Evolutionary conservation across 2,329 filamentous ascomycete species (phyloP).

Genomic region (Leptosphaerulina australis): DNA sequence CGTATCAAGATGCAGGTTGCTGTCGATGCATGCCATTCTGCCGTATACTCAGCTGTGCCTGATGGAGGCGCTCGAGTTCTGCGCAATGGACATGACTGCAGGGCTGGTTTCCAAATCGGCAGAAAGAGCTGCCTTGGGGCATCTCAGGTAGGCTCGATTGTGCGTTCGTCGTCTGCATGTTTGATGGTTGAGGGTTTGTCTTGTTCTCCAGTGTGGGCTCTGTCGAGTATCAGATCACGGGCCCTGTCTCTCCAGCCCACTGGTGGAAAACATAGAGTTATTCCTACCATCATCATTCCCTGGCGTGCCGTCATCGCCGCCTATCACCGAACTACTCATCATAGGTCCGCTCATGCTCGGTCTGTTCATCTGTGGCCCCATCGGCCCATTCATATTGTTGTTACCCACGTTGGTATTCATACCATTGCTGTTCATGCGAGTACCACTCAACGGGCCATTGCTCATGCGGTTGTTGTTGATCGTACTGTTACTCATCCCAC

Average conservation of each 20-base stretch:
- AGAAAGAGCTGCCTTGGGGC: constrained; percentile 3
- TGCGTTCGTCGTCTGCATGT: not conserved
- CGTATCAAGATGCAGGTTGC: constrained; percentile 1
- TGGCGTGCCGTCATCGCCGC: constrained; percentile 27
- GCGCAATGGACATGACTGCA: constrained; percentile 18
- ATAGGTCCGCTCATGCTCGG: not conserved
- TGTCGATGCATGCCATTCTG: constrained; percentile 1
- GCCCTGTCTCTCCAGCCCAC: constrained; percentile 26
- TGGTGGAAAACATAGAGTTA: constrained; percentile 27
- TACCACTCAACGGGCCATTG: constrained; percentile 19
- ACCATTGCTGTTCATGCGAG: constrained; percentile 18
- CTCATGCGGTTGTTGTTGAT: constrained; percentile 23
- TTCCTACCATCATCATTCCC: constrained; percentile 29
- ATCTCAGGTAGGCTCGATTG: constrained; percentile 4
- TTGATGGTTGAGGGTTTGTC: constrained; percentile 2
- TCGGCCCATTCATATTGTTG: constrained; percentile 15
- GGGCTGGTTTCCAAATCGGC: constrained; percentile 6
- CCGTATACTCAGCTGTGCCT: constrained; percentile 8
- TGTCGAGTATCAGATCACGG: constrained; percentile 22
- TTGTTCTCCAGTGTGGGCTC: constrained; percentile 14
- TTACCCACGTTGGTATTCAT: constrained; percentile 24
- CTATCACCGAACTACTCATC: constrained; percentile 11
- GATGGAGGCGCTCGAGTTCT: constrained; percentile 11
- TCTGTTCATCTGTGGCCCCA: too few relatives aligned
- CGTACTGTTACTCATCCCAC: constrained; percentile 24